Conservation (phyloP, 2,329 filamentous ascomycete species). For the Phaeophleospora eucalypticola region DNA sequence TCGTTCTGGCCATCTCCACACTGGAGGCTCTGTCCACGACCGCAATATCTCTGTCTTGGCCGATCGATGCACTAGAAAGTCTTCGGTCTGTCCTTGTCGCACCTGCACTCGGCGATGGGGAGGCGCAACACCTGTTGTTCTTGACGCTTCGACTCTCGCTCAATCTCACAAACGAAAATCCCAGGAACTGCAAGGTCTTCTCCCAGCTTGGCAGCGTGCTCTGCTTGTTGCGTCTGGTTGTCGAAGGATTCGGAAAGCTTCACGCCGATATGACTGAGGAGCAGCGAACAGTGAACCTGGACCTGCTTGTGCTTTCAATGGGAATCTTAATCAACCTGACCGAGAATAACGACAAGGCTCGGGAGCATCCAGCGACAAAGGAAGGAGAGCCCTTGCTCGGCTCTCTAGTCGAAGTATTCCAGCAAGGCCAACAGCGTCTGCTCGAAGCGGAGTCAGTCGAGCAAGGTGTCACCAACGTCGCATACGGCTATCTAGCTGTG, state of each 20-base stretch:
- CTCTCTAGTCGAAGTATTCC: slow-evolving; percentile 27
- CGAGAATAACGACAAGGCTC: slow-evolving; percentile 66
- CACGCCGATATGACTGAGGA: slow-evolving; percentile 39
- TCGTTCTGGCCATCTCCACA: slow-evolving; percentile 44
- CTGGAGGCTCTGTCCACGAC: slow-evolving; percentile 31
- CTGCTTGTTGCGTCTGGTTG: slow-evolving; percentile 29
- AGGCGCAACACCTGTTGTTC: slow-evolving; percentile 23
- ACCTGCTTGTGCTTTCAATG: slow-evolving; percentile 71
- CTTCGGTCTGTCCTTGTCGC: slow-evolving; percentile 16
- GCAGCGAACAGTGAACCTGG: slow-evolving; percentile 53
- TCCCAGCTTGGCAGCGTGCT: slow-evolving; percentile 49
- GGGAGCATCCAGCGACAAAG: slow-evolving; percentile 16
- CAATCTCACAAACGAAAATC: slow-evolving; percentile 80
- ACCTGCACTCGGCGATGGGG: slow-evolving; percentile 10
- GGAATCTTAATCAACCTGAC: slow-evolving; percentile 84
- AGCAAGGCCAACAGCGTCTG: slow-evolving; percentile 25
- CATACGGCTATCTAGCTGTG: slow-evolving; percentile 80
- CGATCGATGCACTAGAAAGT: slow-evolving; percentile 16
- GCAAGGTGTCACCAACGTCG: slow-evolving; percentile 74
- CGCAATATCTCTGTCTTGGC: slow-evolving; percentile 24
- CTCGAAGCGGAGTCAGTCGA: slow-evolving; percentile 61
- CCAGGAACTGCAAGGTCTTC: slow-evolving; percentile 64
- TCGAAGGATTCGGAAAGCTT: slow-evolving; percentile 25
- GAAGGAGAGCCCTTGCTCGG: slow-evolving; percentile 17
- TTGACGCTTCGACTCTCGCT: slow-evolving; percentile 67